These are phyloP conservation scores for Microdochium paspali DNA, from an alignment of 2,329 filamentous ascomycete species.

Conservation along the genomic window DNA sequence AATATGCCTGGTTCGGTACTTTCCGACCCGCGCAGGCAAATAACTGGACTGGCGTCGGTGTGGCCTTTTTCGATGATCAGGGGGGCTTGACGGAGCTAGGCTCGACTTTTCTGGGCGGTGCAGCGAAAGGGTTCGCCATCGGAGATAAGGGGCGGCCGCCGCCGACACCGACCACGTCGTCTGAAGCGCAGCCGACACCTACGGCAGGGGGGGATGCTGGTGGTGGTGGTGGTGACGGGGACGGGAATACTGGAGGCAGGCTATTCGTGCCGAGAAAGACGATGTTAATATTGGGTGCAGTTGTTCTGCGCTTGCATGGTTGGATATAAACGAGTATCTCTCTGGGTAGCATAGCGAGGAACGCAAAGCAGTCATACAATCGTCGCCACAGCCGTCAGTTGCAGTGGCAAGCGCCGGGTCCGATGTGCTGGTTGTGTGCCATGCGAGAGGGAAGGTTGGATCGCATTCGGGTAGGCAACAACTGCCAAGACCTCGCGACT, in stretches of 20 bases:
- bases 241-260: background rate
- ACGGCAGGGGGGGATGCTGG: background rate
- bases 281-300: background rate
- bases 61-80: conserved; percentile 24
- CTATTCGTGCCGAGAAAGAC: background rate
- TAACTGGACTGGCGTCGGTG: conserved; percentile 26
- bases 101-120: conserved; percentile 26
- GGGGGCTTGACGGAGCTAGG: conserved; percentile 28
- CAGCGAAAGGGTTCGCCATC: conserved; percentile 24
- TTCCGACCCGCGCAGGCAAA: conserved; percentile 27
- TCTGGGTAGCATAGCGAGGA: too few species aligned
- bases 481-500: too few species aligned
- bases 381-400: too few species aligned
- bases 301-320: background rate
- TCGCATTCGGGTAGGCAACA: too few species aligned
- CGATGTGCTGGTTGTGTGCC: too few species aligned
- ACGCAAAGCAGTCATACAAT: too few species aligned
- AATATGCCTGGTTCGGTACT: conserved; percentile 31
- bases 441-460: too few species aligned
- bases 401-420: too few species aligned
- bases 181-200: background rate
- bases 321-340: background rate
- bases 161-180: background rate
- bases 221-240: background rate
- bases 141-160: conserved; percentile 14